Evolutionary conservation across 2,329 filamentous ascomycete species (phyloP).

Genomic region (Hypoxylon sp.): DNA sequence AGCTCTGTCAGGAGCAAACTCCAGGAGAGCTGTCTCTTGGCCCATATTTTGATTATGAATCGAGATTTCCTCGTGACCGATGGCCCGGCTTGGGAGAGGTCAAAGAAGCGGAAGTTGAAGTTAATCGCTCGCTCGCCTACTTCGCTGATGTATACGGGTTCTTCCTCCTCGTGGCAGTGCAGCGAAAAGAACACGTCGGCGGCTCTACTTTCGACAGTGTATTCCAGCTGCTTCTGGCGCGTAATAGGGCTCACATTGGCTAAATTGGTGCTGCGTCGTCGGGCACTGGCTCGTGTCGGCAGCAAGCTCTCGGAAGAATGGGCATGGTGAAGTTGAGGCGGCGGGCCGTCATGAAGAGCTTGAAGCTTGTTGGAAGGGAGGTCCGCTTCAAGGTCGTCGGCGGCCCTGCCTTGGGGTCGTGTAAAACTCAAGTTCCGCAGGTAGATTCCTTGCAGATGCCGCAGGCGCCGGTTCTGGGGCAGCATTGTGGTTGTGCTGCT

Average conservation of each 20-base stretch:
- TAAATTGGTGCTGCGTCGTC: constrained; percentile 66
- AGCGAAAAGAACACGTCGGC: constrained; percentile 93
- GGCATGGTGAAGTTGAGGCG: constrained; percentile 67
- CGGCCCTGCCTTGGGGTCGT: constrained; percentile 70
- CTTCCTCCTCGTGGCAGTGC: constrained; percentile 74
- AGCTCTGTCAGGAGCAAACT: constrained; percentile 78
- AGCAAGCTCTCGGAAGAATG: constrained; percentile 69
- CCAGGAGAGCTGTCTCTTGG: constrained; percentile 69
- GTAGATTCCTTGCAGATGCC: constrained; percentile 89
- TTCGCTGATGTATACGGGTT: constrained; percentile 93
- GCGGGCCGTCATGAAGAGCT: constrained; percentile 61
- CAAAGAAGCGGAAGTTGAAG: constrained; percentile 89
- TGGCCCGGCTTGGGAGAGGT: constrained; percentile 75
- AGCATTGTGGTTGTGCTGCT: constrained; percentile 59
- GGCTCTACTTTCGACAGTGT: constrained; percentile 77
- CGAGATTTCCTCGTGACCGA: constrained; percentile 75
- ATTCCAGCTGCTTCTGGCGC: constrained; percentile 82
- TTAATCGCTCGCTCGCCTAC: constrained; percentile 85
- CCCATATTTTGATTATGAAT: constrained; percentile 82
- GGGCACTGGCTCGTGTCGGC: constrained; percentile 53
- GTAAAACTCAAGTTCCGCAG: constrained; percentile 86
- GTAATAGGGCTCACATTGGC: constrained; percentile 62
- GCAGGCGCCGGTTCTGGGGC: constrained; percentile 85
- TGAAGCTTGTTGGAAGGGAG: constrained; percentile 77
- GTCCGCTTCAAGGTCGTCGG: constrained; percentile 84